These are phyloP conservation scores for Aspergillus wentii DNA, from an alignment of 495 filamentous ascomycete genomes.

Conservation along the genomic window DNA sequence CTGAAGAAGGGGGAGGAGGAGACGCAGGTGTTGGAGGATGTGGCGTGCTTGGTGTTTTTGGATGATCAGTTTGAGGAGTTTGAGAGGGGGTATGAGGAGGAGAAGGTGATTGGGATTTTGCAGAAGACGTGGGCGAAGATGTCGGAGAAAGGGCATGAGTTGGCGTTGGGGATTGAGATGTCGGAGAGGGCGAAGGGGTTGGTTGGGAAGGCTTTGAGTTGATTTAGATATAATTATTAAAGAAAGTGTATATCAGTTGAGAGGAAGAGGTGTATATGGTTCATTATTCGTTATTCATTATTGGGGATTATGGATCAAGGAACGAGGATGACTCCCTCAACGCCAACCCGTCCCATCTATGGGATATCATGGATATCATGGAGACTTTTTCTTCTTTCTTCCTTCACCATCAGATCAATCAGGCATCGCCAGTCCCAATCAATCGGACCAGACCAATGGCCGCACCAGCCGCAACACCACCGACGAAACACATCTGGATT, in stretches of 20 bases:
- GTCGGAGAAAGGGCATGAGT: conserved; percentile 56
- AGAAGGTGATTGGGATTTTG: conserved; percentile 69
- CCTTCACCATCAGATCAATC: neutral
- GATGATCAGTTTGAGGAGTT: conserved; percentile 81
- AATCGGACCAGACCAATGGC: conserved; percentile 56
- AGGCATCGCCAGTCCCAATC: conserved; percentile 28
- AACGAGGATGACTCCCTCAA: conserved; percentile 3
- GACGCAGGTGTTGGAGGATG: conserved; percentile 72
- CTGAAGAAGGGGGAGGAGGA: conserved; percentile 58
- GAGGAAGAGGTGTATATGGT: conserved; percentile 28
- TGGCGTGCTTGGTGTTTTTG: conserved; percentile 80
- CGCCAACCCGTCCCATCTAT: conserved; percentile 10
- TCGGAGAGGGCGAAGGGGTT: conserved; percentile 52
- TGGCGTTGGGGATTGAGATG: conserved; percentile 64
- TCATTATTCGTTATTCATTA: conserved; percentile 14
- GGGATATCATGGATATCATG: conserved; percentile 1
- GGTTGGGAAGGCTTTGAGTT: conserved; percentile 57
- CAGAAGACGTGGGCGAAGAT: conserved; percentile 85
- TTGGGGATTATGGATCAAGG: neutral
- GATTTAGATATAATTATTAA: too few species aligned
- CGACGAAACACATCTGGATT: conserved; percentile 61
- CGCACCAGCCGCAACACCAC: conserved; percentile 59
- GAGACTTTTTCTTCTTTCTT: neutral
- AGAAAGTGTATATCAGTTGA: too few species aligned
- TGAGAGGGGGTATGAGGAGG: conserved; percentile 61